Base-by-base conservation (phyloP, 306 rosid species). In the Delonix regia region DNA sequence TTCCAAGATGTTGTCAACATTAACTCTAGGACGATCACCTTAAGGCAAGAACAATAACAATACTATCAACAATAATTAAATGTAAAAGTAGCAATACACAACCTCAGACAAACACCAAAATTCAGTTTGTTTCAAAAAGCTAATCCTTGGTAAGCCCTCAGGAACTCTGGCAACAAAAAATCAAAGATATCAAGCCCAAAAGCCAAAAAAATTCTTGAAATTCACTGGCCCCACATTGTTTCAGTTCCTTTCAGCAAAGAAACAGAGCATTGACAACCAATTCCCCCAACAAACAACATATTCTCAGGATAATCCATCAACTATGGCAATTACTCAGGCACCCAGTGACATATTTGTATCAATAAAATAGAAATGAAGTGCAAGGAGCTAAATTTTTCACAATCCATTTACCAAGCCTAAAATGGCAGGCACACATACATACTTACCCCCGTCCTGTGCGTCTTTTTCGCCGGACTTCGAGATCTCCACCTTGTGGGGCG, bases 1-100 rank as follows among this genome's bases (percentile, higher is more conserved):
- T 86, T 93, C 98, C 52, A 91, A 86, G 51, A 87, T 48, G 70
- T 90, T 91, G 76, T 89, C 92, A 59, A 25, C 24, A 57, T 86
- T 83, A 67, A 81, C 81, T 79, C 61, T 80, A 51, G 86, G 62
- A 75, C 53, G 55, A 59, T 73, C 89, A 64, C 88, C 99, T 91
- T 78, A 45, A 87, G 66, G 53, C 85, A 78, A 52, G 55, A 59
- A 61, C 24, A 89, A 69, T 30, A 60, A 27, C 21, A 60, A 60
- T 14, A 15, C 39, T 2, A 28, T 60, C 21, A 60, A 2, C 66
- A 21, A 60, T 5, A 28, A 60, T 28, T 39, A 14, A 60, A 28
- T 60, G 6, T 49, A 83, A 33, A 24, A 28, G n/a, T 7, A 57
- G 15, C 63, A 62, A 18, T 51, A 63, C 48, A 76, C 59, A 56